Conservation (phyloP, 148 eudicot genomes). For the Rhododendron griersonianum region DNA sequence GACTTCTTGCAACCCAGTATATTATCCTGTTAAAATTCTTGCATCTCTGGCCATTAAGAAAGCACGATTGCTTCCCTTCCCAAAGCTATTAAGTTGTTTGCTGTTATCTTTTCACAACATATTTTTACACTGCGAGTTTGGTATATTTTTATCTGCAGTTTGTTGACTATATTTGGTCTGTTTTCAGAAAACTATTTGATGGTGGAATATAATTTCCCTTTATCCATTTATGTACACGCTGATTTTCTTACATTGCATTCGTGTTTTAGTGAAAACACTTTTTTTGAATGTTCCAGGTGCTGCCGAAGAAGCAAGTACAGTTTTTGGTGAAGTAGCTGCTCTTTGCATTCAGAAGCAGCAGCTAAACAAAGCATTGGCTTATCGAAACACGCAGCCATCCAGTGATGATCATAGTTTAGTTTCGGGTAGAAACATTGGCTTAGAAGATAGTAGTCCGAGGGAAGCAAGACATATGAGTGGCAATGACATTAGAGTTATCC, state of each 20-base stretch:
- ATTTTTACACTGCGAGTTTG: not conserved
- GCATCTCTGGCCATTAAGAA: not conserved
- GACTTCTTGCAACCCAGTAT: not conserved
- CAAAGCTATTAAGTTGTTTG: not conserved
- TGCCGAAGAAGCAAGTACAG: slow-evolving; percentile 76
- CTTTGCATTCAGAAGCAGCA: slow-evolving; percentile 66
- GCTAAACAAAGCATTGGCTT: slow-evolving; percentile 38
- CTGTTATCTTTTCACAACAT: not conserved
- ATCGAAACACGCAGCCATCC: slow-evolving; percentile 33
- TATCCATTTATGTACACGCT: not conserved
- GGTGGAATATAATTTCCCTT: not conserved
- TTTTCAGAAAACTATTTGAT: not conserved
- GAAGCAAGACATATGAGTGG: slow-evolving; percentile 44
- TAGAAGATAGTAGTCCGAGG: slow-evolving; percentile 70
- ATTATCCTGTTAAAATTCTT: not conserved
- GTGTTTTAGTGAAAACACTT: not conserved
- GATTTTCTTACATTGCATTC: not conserved
- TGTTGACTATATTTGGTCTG: not conserved
- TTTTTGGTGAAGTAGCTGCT: slow-evolving; percentile 81
- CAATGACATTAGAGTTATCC: slow-evolving; percentile 47
- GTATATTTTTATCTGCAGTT: not conserved
- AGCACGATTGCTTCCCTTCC: not conserved
- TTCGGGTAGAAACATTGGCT: slow-evolving; percentile 30
- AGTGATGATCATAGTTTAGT: slow-evolving; percentile 49
- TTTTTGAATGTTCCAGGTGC: slow-evolving; percentile 48